phyloP scores from a whole-genome alignment of 331 rosid genomes.

The Saraca asoca region DNA sequence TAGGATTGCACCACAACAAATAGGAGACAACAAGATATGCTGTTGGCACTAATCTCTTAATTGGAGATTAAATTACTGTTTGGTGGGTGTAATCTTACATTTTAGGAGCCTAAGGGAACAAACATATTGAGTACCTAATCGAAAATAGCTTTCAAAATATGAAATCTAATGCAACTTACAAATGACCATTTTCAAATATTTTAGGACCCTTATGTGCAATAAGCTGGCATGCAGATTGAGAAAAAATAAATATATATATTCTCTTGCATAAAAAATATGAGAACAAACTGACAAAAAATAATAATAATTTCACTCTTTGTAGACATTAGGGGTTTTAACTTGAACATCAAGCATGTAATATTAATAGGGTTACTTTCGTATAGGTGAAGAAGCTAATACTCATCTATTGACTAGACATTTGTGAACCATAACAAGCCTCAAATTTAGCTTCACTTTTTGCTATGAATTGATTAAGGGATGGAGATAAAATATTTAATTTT shows the following conservation, averaged over 20 bases:
- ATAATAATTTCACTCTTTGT: not conserved
- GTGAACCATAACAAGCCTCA: slow-evolving; percentile 48
- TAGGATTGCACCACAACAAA: slow-evolving; percentile 41
- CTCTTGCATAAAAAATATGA: not conserved
- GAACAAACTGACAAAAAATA: slow-evolving; percentile 12
- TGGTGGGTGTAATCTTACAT: slow-evolving; percentile 31
- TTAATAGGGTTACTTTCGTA: slow-evolving; percentile 31
- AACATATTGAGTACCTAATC: slow-evolving; percentile 43
- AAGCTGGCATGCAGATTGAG: slow-evolving; percentile 55
- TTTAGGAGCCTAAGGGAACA: slow-evolving; percentile 36
- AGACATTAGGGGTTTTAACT: slow-evolving; percentile 25
- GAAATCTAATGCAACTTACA: slow-evolving; percentile 30
- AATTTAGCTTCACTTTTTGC: slow-evolving; percentile 28
- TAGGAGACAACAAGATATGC: slow-evolving; percentile 69
- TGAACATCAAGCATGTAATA: slow-evolving; percentile 31
- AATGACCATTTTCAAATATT: slow-evolving; percentile 29
- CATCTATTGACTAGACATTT: slow-evolving; percentile 60
- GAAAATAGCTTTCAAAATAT: slow-evolving; percentile 35
- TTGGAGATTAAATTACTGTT: slow-evolving; percentile 46
- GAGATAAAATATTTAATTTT: slow-evolving; percentile 24
- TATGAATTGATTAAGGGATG: slow-evolving; percentile 25
- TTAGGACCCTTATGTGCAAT: slow-evolving; percentile 32
- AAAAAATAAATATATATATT: slow-evolving; percentile 41
- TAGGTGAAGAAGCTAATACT: slow-evolving; percentile 55
- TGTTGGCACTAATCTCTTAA: slow-evolving; percentile 67